Base-by-base conservation (phyloP, 2,329 filamentous ascomycete species). In the Drechslerella stenobrocha region DNA sequence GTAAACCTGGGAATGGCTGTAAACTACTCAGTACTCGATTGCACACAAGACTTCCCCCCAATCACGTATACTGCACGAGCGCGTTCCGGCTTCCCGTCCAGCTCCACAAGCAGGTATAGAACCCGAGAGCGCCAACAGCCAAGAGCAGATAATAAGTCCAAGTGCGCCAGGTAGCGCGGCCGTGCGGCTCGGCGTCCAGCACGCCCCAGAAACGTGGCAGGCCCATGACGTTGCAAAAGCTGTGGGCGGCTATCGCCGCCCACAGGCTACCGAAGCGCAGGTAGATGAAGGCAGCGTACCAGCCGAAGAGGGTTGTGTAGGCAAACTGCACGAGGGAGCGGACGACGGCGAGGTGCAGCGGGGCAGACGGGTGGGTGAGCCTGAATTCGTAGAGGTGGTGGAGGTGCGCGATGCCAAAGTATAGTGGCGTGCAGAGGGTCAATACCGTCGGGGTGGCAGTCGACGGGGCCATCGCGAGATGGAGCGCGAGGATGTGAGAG, bases 361-460 rank as follows among this genome's bases (percentile, higher is more conserved):
- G 74, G 0, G 88, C 83, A 1, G 87, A 84, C 6, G 89, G 89
- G 73, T 95, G 84, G 0, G 87, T 89, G 60, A 95, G 80, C 59
- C 87, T 83, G 77, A 95, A 96, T 78, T 97, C 93, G 79, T 96
- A 95, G 76, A 95, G 90, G 78, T 98, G 93, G 77, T 98, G 92
- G 47, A 95, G 77, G 77, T 98, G 93, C 5, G 93, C 91, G 66
- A 74, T 73, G 28, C 73, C 73, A 48, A 74, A 74, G 55, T 72
- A 73, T 20, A 74, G 44, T 0, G 73, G 73, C 23, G 71, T 70
- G n/a, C 71, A 51, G 58, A 73, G 73, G 52, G 73, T 64, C 23
- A 73, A 34, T 13, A 50, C 90, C 85, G 50, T 90, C 79, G 26
- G 96, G 79, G 74, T 96, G 86, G 28, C 5, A 5, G 28, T 30